A percentile compares a stretch with the other conserved stretches of the same genome.
Evolutionary conservation across 306 rosid genomes (phyloP).

Genomic region (Begonia masoniana): DNA sequence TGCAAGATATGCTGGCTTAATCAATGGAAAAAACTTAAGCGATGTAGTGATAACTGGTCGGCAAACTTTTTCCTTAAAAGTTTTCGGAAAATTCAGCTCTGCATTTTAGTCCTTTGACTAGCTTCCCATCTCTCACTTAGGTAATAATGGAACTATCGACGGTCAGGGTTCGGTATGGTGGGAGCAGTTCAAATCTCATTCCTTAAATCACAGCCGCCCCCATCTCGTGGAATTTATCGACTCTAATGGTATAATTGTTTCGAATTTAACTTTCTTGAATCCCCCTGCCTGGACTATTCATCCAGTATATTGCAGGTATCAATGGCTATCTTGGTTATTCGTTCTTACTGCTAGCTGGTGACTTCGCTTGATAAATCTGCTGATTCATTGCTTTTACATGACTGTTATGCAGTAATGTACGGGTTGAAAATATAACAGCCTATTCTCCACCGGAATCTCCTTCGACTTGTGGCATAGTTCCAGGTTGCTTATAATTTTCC

Average conservation of each 20-base stretch:
- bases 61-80: neutral
- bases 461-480: constrained; percentile 51
- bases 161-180: constrained; percentile 72
- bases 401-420: constrained; percentile 26
- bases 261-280: constrained; percentile 51
- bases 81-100: neutral
- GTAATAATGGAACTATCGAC: constrained; percentile 60
- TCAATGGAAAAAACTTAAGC: constrained; percentile 27
- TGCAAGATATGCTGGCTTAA: constrained; percentile 31
- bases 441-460: constrained; percentile 42
- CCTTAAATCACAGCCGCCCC: constrained; percentile 49
- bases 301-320: constrained; percentile 67
- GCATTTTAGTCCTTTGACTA: neutral
- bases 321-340: neutral
- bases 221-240: constrained; percentile 42
- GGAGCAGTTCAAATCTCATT: constrained; percentile 27
- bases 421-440: constrained; percentile 32
- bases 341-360: neutral
- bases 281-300: constrained; percentile 61
- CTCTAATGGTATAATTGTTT: constrained; percentile 33
- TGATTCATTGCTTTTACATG: neutral
- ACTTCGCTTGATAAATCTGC: too few relatives aligned
- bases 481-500: constrained; percentile 27
- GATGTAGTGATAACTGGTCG: constrained; percentile 45
- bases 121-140: constrained; percentile 11